Conservation (phyloP, 192 early-diverging fungal genomes). For the Radiomyces spectabilis region DNA sequence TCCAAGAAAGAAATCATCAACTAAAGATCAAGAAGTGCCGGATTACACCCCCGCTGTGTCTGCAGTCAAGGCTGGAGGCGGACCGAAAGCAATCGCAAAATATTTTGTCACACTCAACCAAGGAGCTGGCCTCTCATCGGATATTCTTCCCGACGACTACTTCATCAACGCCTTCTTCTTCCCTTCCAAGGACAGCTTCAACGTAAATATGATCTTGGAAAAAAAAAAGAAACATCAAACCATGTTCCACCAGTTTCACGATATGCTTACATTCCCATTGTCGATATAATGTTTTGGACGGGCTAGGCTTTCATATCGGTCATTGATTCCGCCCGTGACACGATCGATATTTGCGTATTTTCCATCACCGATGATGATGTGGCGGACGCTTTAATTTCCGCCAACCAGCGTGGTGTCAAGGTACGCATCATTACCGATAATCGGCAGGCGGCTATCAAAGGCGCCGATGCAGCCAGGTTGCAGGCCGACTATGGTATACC, state of each 20-base stretch:
- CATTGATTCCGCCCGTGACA: constrained; percentile 37
- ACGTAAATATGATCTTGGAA: constrained; percentile 1
- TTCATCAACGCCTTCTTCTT: constrained; percentile 28
- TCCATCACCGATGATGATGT: constrained; percentile 69
- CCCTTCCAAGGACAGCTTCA: constrained; percentile 26
- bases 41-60: neutral
- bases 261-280: neutral
- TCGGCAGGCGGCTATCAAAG: constrained; percentile 27
- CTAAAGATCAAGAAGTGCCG: constrained; percentile 11
- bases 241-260: neutral
- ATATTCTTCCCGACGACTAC: constrained; percentile 5
- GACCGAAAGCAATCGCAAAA: neutral
- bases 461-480: constrained; percentile 26
- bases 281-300: neutral
- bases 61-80: neutral
- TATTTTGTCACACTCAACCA: too few relatives aligned
- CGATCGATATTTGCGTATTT: constrained; percentile 68
- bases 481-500: constrained; percentile 26
- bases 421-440: constrained; percentile 71
- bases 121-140: neutral
- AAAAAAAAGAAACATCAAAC: neutral
- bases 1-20: neutral
- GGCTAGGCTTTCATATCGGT: constrained; percentile 22
- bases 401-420: constrained; percentile 36
- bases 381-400: constrained; percentile 54